Percentiles rank a stretch among this genome's conserved stretches.
Conservation (phyloP, 306 rosid genomes). For the Begonia fuchsioides region DNA sequence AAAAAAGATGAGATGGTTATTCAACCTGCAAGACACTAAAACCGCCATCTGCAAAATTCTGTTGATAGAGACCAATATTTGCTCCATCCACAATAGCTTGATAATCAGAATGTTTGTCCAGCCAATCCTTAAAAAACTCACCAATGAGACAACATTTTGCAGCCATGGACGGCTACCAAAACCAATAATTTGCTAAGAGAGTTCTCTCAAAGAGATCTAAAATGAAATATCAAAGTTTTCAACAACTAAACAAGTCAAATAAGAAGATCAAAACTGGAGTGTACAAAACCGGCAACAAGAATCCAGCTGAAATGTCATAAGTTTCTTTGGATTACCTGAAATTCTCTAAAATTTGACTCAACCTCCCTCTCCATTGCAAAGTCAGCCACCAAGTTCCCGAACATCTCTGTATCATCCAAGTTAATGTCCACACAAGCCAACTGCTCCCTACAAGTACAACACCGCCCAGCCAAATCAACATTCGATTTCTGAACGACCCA, state of each 20-base stretch:
- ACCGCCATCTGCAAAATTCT: constrained; percentile 88
- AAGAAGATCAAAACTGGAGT: neutral
- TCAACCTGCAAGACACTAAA: constrained; percentile 75
- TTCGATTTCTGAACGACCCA: constrained; percentile 39
- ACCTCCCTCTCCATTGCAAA: constrained; percentile 71
- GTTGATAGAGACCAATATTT: constrained; percentile 85
- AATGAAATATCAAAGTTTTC: neutral
- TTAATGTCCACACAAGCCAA: constrained; percentile 69
- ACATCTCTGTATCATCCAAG: constrained; percentile 47
- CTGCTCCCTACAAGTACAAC: constrained; percentile 43
- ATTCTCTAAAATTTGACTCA: constrained; percentile 48
- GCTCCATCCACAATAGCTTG: constrained; percentile 84
- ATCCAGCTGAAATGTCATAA: neutral
- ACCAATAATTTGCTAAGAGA: neutral
- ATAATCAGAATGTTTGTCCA: constrained; percentile 35
- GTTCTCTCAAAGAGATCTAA: neutral
- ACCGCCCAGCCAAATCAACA: constrained; percentile 29
- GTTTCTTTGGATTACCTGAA: constrained; percentile 43
- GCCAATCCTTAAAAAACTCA: constrained; percentile 39
- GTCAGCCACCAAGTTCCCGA: constrained; percentile 47
- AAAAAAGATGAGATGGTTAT: neutral
- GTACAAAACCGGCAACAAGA: neutral
- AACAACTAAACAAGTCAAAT: neutral
- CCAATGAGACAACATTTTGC: neutral
- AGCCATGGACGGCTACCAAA: neutral